These are phyloP conservation scores for Acer campestre DNA, from an alignment of 345 rosid species.

Conservation along the genomic window DNA sequence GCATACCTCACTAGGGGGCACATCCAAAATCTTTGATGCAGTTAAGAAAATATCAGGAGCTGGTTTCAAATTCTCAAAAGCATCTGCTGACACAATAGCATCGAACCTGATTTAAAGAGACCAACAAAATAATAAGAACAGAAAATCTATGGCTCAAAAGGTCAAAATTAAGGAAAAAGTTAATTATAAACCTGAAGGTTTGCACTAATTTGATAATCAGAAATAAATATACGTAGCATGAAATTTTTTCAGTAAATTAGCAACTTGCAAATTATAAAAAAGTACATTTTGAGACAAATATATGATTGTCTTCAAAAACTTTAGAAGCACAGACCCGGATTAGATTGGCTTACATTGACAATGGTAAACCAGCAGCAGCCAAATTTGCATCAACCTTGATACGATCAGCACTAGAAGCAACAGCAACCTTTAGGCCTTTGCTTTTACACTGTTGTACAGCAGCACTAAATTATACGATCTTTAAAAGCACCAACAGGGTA, in stretches of 20 bases:
- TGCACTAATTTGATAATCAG: neutral
- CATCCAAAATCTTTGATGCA: slow-evolving; percentile 84
- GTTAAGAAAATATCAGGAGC: slow-evolving; percentile 97
- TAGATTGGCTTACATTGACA: slow-evolving; percentile 59
- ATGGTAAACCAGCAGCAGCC: slow-evolving; percentile 79
- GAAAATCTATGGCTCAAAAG: neutral
- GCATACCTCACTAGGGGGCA: slow-evolving; percentile 73
- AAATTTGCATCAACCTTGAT: slow-evolving; percentile 95
- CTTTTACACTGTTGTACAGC: slow-evolving; percentile 65
- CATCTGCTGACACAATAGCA: slow-evolving; percentile 97
- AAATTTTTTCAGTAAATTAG: neutral
- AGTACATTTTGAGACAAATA: neutral
- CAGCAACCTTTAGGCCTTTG: slow-evolving; percentile 90
- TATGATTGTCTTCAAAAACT: neutral
- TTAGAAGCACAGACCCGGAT: neutral
- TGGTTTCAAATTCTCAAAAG: slow-evolving; percentile 96
- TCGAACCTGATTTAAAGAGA: slow-evolving; percentile 67
- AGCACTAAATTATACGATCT: slow-evolving; percentile 3
- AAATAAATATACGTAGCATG: neutral
- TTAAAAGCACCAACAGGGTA: slow-evolving; percentile 1
- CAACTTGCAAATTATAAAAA: neutral
- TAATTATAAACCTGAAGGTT: neutral
- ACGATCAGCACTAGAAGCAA: slow-evolving; percentile 96
- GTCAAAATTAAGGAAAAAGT: neutral
- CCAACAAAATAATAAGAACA: slow-evolving; percentile 19